Percentiles rank a stretch among this genome's conserved stretches.
Conservation (phyloP, 768 basidiomycete genomes). For the Pleurotus platypus region DNA sequence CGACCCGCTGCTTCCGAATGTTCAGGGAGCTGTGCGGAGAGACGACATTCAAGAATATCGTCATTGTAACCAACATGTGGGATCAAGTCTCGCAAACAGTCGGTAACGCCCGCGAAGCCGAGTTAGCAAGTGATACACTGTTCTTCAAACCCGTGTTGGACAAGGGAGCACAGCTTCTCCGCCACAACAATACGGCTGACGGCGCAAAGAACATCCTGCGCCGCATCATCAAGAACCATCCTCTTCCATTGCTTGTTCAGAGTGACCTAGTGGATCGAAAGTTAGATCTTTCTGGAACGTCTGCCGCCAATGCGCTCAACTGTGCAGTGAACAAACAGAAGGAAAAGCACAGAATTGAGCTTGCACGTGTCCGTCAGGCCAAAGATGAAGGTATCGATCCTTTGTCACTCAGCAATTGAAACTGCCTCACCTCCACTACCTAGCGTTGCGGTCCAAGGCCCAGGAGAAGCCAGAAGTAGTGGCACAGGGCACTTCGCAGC, state of each 20-base stretch:
- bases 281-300: conserved; percentile 28
- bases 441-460: background rate
- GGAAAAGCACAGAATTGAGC: conserved; percentile 2
- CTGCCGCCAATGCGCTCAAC: conserved; percentile 19
- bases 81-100: conserved; percentile 26
- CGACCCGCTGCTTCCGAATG: conserved; percentile 38
- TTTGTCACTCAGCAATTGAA: background rate
- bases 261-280: conserved; percentile 17
- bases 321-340: conserved; percentile 7
- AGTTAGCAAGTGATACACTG: conserved; percentile 33
- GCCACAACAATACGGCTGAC: conserved; percentile 33
- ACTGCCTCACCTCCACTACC: background rate
- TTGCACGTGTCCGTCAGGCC: conserved; percentile 3
- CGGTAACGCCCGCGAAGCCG: conserved; percentile 39
- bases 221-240: conserved; percentile 18
- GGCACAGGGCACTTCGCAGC: no score
- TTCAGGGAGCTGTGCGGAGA: conserved; percentile 43
- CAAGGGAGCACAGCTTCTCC: conserved; percentile 42
- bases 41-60: conserved; percentile 37
- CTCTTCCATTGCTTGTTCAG: conserved; percentile 16
- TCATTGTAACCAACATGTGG: conserved; percentile 47
- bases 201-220: conserved; percentile 30
- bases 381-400: background rate
- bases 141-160: conserved; percentile 54
- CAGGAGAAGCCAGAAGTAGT: no score